Percentiles rank a stretch among this genome's conserved stretches.
phyloP scores from a whole-genome alignment of 2,329 filamentous ascomycete species.

The Cadophora gregata region DNA sequence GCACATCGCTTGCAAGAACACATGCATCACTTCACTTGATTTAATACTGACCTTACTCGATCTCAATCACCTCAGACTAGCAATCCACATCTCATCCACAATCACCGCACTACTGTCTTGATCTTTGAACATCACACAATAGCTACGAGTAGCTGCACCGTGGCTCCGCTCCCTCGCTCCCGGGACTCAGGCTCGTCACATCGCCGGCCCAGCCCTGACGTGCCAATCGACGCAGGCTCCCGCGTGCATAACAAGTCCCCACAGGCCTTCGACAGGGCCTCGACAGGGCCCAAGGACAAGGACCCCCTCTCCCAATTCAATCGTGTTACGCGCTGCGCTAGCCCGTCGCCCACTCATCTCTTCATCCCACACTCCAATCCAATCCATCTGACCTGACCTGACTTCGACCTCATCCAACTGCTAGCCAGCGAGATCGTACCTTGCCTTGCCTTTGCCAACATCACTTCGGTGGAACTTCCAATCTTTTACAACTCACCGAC shows the following conservation, averaged over 20 bases:
- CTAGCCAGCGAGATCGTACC: conserved; percentile 34
- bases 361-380: conserved; percentile 15
- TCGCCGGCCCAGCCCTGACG: conserved; percentile 2
- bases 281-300: neutral
- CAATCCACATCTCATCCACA: conserved; percentile 4
- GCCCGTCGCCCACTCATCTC: conserved; percentile 23
- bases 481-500: conserved; percentile 26
- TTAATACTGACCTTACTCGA: neutral
- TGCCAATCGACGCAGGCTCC: conserved; percentile 13
- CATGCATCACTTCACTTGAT: neutral
- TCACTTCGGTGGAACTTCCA: conserved; percentile 21
- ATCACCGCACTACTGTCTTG: conserved; percentile 16
- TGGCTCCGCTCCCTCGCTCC: neutral
- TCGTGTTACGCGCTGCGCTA: conserved; percentile 36
- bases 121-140: conserved; percentile 9
- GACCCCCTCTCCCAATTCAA: conserved; percentile 30
- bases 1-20: neutral
- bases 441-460: conserved; percentile 31
- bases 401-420: conserved; percentile 32
- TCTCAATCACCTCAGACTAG: neutral
- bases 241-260: conserved; percentile 18
- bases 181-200: neutral
- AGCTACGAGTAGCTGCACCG: too few species aligned
- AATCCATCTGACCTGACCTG: conserved; percentile 12
- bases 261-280: conserved; percentile 2